Evolutionary conservation across 768 basidiomycete genomes (phyloP).

Genomic region (Suillus discolor): DNA sequence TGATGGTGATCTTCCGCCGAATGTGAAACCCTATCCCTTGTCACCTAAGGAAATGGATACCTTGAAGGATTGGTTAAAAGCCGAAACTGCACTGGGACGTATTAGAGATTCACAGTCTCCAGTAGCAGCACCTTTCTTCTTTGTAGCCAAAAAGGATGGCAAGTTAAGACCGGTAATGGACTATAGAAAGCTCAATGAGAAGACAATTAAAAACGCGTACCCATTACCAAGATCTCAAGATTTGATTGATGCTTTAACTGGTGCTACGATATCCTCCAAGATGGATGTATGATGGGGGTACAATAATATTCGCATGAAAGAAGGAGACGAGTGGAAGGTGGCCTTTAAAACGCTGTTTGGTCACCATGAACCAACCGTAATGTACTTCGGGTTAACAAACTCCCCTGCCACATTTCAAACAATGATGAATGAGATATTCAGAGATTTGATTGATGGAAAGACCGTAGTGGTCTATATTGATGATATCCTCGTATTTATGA

Average conservation of each 20-base stretch:
- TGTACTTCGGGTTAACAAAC: slow-evolving; percentile 42
- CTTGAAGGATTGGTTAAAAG: slow-evolving; percentile 12
- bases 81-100: slow-evolving; percentile 7
- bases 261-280: slow-evolving; percentile 11
- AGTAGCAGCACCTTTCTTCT: slow-evolving; percentile 16
- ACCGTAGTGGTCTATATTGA: slow-evolving; percentile 49
- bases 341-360: slow-evolving; percentile 40
- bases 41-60: slow-evolving; percentile 5
- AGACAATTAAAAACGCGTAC: slow-evolving; percentile 11
- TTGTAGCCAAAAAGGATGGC: slow-evolving; percentile 16
- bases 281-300: not conserved
- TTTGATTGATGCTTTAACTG: slow-evolving; percentile 1
- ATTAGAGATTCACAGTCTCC: slow-evolving; percentile 18
- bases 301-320: slow-evolving; percentile 26
- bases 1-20: not conserved
- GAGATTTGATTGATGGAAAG: slow-evolving; percentile 29
- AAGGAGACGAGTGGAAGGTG: slow-evolving; percentile 46
- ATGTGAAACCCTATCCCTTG: not conserved
- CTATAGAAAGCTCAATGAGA: slow-evolving; percentile 13
- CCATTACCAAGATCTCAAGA: not conserved
- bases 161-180: slow-evolving; percentile 17
- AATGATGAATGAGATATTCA: slow-evolving; percentile 35
- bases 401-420: slow-evolving; percentile 39
- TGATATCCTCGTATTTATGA: slow-evolving; percentile 41
- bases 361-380: slow-evolving; percentile 41